Evolutionary conservation across 1,284 basidiomycete genomes (phyloP), one percentile per base, ranked within the genome.

Genomic region (Rhodofomes roseus): DNA sequence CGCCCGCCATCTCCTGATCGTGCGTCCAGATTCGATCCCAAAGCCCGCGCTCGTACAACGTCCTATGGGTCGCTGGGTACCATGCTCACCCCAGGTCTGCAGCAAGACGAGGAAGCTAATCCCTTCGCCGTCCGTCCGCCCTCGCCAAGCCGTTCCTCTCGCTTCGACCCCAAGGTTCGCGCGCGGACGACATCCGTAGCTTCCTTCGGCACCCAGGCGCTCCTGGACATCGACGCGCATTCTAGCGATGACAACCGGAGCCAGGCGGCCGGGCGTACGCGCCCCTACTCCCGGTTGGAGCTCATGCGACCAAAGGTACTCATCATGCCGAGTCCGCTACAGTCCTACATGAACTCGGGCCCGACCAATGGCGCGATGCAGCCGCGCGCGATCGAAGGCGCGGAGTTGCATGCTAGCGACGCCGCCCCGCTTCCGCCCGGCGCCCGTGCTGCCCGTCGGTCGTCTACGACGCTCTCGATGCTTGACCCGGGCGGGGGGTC

Each of bases 251-350:
- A 48, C 69, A 68, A 58, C 72, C 67, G 59, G 69, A 67, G 48
- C 75, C 76, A 52, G 6, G 48, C 48, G 6, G 50, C 18, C 25
- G 67, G 70, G 43, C 77, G 77, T 56, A 81, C 85, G 43, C 81
- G 82, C 43, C 83, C 79, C 27, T 85, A 85, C 66, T 90, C 90
- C 7, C 87, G 87, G 16, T 66, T 88, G 59, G 91, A 93, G 25
- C 75, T 93, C 54, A 79, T 93, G 70, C 81, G 90, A 31, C 90
- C 90, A 1, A 93, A 93, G 71, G 79, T 93, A 27, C 84, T 93
- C 51, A 86, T 93, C 59, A 93, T 93, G 90, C 90, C 90, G 14
- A 92, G 89, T 66, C 90, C 91, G 3, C 74, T 93, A 55, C 91
- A 92, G 69, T 74, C 77, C 46, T 69, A 75, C 12, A 66, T 70